Conservation (phyloP, 345 rosid genomes). For the Linum lewisii region DNA sequence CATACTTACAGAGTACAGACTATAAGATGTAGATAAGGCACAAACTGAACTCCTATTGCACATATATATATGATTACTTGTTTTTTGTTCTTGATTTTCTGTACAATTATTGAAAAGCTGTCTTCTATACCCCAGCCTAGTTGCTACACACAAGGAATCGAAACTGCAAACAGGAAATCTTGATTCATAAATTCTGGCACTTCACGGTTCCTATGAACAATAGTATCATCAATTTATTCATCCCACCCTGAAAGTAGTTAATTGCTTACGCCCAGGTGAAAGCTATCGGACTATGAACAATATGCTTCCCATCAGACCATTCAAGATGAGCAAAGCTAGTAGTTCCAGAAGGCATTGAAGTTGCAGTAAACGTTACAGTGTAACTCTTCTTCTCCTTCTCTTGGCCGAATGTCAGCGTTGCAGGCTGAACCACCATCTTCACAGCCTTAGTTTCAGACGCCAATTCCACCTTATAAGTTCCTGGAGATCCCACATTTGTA, state of each 20-base stretch:
- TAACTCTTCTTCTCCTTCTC: slow-evolving; percentile 5
- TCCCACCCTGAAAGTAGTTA: not conserved
- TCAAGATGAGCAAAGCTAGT: slow-evolving; percentile 1
- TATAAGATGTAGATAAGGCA: too few species aligned
- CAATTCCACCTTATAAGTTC: slow-evolving; percentile 1
- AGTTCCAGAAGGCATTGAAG: not conserved
- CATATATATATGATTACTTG: not conserved
- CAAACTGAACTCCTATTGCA: not conserved
- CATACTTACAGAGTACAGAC: too few species aligned
- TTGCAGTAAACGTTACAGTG: not conserved
- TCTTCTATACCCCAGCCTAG: not conserved
- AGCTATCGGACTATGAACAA: slow-evolving; percentile 1
- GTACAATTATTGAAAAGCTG: not conserved
- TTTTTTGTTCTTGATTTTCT: not conserved
- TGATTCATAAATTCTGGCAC: not conserved
- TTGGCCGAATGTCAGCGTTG: not conserved
- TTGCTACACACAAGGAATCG: not conserved
- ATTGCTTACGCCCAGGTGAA: slow-evolving; percentile 1
- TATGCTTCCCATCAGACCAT: slow-evolving; percentile 4
- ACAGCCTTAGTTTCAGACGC: not conserved
- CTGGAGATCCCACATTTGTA: slow-evolving; percentile 1
- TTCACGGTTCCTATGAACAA: not conserved
- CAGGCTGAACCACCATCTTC: not conserved
- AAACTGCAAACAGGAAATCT: not conserved
- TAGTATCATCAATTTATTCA: too few species aligned